Evolutionary conservation across 2,329 filamentous ascomycete genomes (phyloP).

Genomic region (Fusarium pseudograminearum): DNA sequence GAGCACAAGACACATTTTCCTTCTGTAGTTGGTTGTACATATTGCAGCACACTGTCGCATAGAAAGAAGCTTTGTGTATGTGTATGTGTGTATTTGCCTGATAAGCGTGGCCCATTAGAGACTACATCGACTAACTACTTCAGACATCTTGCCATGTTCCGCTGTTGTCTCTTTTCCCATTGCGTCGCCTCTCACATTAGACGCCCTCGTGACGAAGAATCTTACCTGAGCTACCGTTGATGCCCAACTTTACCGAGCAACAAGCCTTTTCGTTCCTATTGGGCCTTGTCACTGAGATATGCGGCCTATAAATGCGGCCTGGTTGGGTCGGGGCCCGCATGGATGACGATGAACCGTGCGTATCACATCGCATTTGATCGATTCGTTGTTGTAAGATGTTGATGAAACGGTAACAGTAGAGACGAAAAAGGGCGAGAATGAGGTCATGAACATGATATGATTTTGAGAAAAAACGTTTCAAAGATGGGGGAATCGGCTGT

Average conservation of each 20-base stretch:
- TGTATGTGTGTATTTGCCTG: neutral
- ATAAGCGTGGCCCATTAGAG: neutral
- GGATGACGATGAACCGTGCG: constrained; percentile 26
- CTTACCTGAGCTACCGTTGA: constrained; percentile 25
- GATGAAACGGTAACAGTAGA: neutral
- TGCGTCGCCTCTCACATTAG: constrained; percentile 23
- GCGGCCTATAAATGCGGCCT: constrained; percentile 30
- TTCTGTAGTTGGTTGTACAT: constrained; percentile 30
- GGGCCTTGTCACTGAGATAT: constrained; percentile 5
- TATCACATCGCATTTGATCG: neutral
- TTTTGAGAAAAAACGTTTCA: neutral
- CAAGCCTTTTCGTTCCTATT: constrained; percentile 6
- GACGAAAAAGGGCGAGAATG: neutral
- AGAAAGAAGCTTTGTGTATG: neutral
- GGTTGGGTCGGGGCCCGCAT: constrained; percentile 33
- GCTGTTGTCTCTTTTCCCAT: constrained; percentile 33
- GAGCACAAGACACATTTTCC: constrained; percentile 7
- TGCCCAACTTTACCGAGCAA: constrained; percentile 28
- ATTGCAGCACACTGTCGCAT: constrained; percentile 16
- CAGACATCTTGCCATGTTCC: neutral
- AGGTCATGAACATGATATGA: constrained; percentile 2
- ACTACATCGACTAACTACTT: neutral
- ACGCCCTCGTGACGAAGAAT: constrained; percentile 21
- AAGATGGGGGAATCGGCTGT: neutral
- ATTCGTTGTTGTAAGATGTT: neutral